Evolutionary conservation across 1,139 yeast species (phyloP).

Genomic region (Zygosaccharomyces pseudobailii): DNA sequence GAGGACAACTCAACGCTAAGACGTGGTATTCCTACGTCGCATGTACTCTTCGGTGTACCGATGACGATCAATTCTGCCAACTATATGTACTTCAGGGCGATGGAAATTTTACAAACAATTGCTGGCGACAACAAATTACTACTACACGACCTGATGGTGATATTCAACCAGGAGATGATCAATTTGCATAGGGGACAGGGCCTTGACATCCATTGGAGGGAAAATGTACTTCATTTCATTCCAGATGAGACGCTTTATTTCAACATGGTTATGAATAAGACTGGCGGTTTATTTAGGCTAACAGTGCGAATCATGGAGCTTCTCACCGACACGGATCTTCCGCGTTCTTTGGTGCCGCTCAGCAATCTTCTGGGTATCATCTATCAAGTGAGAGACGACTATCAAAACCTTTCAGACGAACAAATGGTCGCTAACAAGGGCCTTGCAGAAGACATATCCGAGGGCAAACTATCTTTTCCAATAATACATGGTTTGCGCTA

Average conservation of each 20-base stretch:
- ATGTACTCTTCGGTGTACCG: conserved; percentile 68
- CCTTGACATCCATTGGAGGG: conserved; percentile 83
- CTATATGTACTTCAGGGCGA: conserved; percentile 72
- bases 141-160: conserved; percentile 32
- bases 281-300: conserved; percentile 81
- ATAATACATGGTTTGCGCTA: conserved; percentile 57
- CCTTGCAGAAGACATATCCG: conserved; percentile 79
- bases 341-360: conserved; percentile 44
- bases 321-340: conserved; percentile 11
- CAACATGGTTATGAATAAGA: conserved; percentile 79
- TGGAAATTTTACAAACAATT: conserved; percentile 35
- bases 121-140: conserved; percentile 10
- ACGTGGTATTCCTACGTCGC: conserved; percentile 77
- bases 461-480: conserved; percentile 85
- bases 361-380: conserved; percentile 78
- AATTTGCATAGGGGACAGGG: conserved; percentile 88
- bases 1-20: conserved; percentile 71
- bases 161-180: conserved; percentile 65
- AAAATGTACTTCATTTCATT: conserved; percentile 42
- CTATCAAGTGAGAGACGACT: conserved; percentile 82
- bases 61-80: conserved; percentile 79
- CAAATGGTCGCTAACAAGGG: conserved; percentile 66
- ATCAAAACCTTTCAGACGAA: conserved; percentile 54
- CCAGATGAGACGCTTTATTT: conserved; percentile 69
- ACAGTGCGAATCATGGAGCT: conserved; percentile 61